Evolutionary conservation across 371 early-diverging fungal genomes (phyloP).

Genomic region (Zopfochytrium polystomum): DNA sequence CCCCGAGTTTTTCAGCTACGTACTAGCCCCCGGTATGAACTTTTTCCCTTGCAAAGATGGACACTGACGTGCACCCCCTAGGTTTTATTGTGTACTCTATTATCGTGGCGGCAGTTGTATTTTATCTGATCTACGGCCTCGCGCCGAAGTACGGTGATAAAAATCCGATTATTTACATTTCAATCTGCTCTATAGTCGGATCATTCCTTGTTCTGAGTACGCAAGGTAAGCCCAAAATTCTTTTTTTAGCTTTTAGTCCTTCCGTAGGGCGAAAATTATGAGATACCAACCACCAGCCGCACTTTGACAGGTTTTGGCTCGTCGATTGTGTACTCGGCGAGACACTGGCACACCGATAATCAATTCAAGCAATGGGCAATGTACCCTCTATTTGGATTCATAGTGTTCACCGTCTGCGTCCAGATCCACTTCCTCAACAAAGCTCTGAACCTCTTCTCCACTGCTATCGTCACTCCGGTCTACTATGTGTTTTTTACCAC

Average conservation of each 20-base stretch:
- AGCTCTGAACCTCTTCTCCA: constrained; percentile 43
- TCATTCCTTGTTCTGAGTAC: constrained; percentile 47
- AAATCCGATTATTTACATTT: constrained; percentile 75
- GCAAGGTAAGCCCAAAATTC: constrained; percentile 24
- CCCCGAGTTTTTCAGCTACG: constrained; percentile 36
- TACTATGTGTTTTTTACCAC: constrained; percentile 57
- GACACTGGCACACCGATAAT: constrained; percentile 36
- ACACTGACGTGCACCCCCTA: constrained; percentile 15
- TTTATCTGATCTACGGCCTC: constrained; percentile 68
- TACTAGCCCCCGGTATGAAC: constrained; percentile 35
- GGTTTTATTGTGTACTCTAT: constrained; percentile 74
- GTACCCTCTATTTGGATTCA: constrained; percentile 44
- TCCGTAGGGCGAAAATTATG: background rate
- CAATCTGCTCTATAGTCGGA: constrained; percentile 84
- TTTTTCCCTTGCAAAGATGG: background rate
- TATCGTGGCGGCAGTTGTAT: constrained; percentile 53
- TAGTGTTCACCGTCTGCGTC: constrained; percentile 33
- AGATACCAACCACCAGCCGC: background rate
- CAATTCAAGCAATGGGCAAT: constrained; percentile 44
- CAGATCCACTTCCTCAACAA: constrained; percentile 54
- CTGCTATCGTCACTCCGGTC: constrained; percentile 55
- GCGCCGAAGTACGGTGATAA: constrained; percentile 43
- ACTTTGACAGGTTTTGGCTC: constrained; percentile 41
- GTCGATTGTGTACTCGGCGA: constrained; percentile 40
- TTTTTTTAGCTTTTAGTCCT: background rate